These are phyloP conservation scores for Fusarium goolgardi DNA, from an alignment of 2,329 filamentous ascomycete genomes.

Conservation along the genomic window DNA sequence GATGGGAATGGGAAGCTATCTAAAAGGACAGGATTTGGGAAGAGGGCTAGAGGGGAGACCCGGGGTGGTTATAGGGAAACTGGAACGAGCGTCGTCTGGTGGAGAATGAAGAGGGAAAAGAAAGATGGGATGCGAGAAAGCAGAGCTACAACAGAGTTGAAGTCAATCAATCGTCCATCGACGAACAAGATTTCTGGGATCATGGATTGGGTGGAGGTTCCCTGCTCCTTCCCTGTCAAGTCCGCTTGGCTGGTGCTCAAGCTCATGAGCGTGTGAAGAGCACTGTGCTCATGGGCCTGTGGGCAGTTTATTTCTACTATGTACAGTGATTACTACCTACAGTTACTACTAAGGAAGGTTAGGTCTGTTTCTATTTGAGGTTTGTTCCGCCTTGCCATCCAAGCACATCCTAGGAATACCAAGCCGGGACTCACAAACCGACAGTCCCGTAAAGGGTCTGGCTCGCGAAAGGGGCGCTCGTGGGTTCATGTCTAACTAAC, in stretches of 20 bases:
- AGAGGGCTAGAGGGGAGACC: slow-evolving; percentile 22
- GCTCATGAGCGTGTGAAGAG: slow-evolving; percentile 26
- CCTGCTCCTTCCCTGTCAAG: slow-evolving; percentile 34
- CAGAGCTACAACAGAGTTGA: slow-evolving; percentile 26
- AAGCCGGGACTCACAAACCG: slow-evolving; percentile 25
- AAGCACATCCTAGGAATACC: slow-evolving; percentile 24
- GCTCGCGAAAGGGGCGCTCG: slow-evolving; percentile 25
- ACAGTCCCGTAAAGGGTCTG: slow-evolving; percentile 9
- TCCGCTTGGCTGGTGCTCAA: slow-evolving; percentile 21
- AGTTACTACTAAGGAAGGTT: neutral
- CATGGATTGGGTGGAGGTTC: slow-evolving; percentile 36
- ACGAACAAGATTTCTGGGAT: slow-evolving; percentile 43
- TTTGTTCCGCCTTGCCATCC: slow-evolving; percentile 29
- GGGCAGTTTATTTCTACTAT: slow-evolving; percentile 2
- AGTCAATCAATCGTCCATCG: slow-evolving; percentile 30
- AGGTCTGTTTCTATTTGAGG: slow-evolving; percentile 24
- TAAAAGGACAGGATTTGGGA: slow-evolving; percentile 24
- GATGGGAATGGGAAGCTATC: slow-evolving; percentile 23
- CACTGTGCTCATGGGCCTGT: slow-evolving; percentile 31
- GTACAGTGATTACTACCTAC: neutral
- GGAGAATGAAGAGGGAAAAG: slow-evolving; percentile 37
- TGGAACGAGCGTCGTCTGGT: slow-evolving; percentile 44
- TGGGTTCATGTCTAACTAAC: slow-evolving; percentile 7
- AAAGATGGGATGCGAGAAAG: slow-evolving; percentile 18
- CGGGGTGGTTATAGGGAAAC: slow-evolving; percentile 42